A percentile compares a stretch with the other conserved stretches of the same genome.
phyloP scores from a whole-genome alignment of 2,329 filamentous ascomycete species.

The Epichloe bromicola region DNA sequence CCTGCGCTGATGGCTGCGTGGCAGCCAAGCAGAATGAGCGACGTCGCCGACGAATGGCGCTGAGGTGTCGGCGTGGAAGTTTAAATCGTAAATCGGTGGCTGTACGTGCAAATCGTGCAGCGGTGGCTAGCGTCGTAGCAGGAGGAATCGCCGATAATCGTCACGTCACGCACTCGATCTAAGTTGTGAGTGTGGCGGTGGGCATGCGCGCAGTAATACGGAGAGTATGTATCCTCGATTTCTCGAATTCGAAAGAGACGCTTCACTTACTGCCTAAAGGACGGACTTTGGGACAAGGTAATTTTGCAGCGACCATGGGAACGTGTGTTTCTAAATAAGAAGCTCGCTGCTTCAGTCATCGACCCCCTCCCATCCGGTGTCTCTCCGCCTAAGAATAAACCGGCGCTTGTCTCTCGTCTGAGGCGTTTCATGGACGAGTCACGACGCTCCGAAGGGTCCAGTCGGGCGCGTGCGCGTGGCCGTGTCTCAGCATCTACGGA shows the following conservation, averaged over 20 bases:
- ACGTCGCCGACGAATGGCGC: neutral
- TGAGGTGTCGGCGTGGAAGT: neutral
- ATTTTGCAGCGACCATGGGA: neutral
- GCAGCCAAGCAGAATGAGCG: neutral
- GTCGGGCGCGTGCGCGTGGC: neutral
- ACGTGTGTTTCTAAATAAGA: neutral
- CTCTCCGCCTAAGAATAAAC: neutral
- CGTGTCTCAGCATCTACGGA: neutral
- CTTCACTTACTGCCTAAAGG: neutral
- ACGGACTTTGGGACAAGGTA: neutral
- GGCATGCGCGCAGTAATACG: too few relatives aligned
- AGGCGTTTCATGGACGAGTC: constrained; percentile 4
- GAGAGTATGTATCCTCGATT: too few relatives aligned
- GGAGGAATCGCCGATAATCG: neutral
- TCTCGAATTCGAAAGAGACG: neutral
- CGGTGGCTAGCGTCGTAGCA: too few relatives aligned
- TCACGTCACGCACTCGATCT: neutral
- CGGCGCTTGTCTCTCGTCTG: neutral
- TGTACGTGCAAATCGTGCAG: neutral
- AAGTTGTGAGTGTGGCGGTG: neutral
- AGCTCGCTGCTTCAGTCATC: neutral
- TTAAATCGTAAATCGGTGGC: constrained; percentile 1
- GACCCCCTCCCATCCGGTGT: neutral
- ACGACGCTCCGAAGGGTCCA: neutral
- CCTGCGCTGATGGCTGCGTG: neutral